Evolutionary conservation across 176 grass and related monocot species (phyloP), one percentile per base, ranked within the genome.

Genomic region (Neostapfia colusana): DNA sequence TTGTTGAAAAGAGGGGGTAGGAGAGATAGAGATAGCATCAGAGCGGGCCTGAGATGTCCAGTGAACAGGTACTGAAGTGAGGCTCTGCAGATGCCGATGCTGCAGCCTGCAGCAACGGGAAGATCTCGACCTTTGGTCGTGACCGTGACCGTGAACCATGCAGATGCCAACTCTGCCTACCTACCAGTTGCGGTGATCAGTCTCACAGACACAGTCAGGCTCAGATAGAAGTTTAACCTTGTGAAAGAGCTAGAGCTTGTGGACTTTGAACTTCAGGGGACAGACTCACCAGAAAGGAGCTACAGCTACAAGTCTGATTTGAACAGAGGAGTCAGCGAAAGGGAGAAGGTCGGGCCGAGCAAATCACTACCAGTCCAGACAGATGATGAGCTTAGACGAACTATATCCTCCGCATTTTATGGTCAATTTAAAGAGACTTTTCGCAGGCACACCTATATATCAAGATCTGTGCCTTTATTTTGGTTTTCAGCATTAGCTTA

Each of bases 81-180:
- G 42, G 10, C 42, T 44, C 42, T 11, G 51, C 37, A n/a, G 31
- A 53, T 75, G 38, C 8, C 4, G 38, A 40, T 40, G 63, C 49
- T n/a, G 49, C 36, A 56, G 45, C 58, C 49, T n/a, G 49, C 36
- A 56, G 45, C 58, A 3, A 10, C 49, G 49, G 37, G 31, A 66
- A 61, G 27, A 40, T 31, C 31, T 40, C 38, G 8, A 40, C 38
- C 6, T 40, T 40, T 40, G 38, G 56, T 62, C 78, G 14, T 44
- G n/a, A n/a, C n/a, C n/a, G n/a, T n/a, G n/a, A n/a, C n/a, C n/a
- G n/a, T n/a, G n/a, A n/a, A n/a, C n/a, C n/a, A n/a, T n/a, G n/a
- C n/a, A n/a, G n/a, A n/a, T n/a, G 66, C n/a, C 48, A 83, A 49
- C 28, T 46, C n/a, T 21, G 56, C 64, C 35, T 5, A 80, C 26